Conservation (phyloP, 2,329 filamentous ascomycete genomes). For the Colletotrichum spinosum region DNA sequence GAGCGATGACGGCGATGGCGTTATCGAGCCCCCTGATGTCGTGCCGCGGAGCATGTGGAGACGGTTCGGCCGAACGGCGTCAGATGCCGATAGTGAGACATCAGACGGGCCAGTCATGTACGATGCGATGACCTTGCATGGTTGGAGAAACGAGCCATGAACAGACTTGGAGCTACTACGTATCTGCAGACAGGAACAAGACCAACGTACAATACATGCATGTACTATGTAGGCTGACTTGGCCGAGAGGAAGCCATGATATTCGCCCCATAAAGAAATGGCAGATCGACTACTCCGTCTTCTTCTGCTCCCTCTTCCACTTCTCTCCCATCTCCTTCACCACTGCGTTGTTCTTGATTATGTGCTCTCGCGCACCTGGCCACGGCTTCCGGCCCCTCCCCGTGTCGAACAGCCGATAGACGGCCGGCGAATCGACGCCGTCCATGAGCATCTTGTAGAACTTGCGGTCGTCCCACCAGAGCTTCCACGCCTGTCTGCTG, state of each 20-base stretch:
- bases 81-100: constrained; percentile 7
- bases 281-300: background rate
- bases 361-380: constrained; percentile 49
- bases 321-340: constrained; percentile 35
- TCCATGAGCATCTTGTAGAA: constrained; percentile 54
- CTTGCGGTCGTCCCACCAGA: constrained; percentile 55
- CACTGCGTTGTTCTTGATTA: constrained; percentile 44
- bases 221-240: no score
- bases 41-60: constrained; percentile 29
- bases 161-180: no score
- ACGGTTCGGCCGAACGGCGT: background rate
- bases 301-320: constrained; percentile 22
- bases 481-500: constrained; percentile 53
- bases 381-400: constrained; percentile 52
- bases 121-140: background rate
- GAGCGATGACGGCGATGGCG: constrained; percentile 17
- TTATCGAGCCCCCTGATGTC: constrained; percentile 25
- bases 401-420: constrained; percentile 55
- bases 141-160: no score
- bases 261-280: no score
- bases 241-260: no score
- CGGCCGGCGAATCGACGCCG: constrained; percentile 52
- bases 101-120: constrained; percentile 1
- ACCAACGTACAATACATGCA: no score
- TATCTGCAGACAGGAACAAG: no score